Conservation (phyloP, 192 early-diverging fungal species). For the Podila epicladia region DNA sequence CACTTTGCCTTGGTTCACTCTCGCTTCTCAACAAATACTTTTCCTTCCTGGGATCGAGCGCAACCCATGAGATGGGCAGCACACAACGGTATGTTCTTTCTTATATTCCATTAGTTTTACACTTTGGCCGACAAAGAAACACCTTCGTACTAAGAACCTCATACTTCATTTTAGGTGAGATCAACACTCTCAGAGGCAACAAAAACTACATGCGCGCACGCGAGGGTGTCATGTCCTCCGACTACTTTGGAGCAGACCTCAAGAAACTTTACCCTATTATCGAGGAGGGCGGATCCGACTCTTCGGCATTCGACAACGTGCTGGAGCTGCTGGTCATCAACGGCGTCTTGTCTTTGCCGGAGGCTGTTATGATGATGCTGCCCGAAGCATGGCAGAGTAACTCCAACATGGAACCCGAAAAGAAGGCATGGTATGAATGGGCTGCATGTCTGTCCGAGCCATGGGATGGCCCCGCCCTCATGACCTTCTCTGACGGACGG, state of each 20-base stretch:
- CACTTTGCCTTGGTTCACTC: conserved; percentile 99
- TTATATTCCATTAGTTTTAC: too few relatives aligned
- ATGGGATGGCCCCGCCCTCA: conserved; percentile 97
- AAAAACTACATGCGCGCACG: conserved; percentile 99
- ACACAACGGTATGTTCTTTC: conserved; percentile 84
- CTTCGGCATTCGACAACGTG: conserved; percentile 96
- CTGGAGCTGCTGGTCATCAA: conserved; percentile 94
- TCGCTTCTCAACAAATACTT: conserved; percentile 99
- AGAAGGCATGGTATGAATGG: conserved; percentile 97
- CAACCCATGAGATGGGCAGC: conserved; percentile 99
- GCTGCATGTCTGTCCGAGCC: conserved; percentile 97
- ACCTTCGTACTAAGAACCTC: not conserved
- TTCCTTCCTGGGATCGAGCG: conserved; percentile 98
- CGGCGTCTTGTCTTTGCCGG: conserved; percentile 89
- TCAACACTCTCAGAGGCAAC: conserved; percentile 98
- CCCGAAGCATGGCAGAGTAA: conserved; percentile 99
- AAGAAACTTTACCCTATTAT: conserved; percentile 92
- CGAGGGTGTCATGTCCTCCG: conserved; percentile 91
- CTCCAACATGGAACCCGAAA: conserved; percentile 82
- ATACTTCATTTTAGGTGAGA: conserved; percentile 74
- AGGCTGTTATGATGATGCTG: conserved; percentile 99
- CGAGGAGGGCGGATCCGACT: conserved; percentile 96
- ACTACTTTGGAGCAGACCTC: conserved; percentile 79
- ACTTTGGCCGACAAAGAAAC: too few relatives aligned
- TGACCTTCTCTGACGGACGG: conserved; percentile 97